Evolutionary conservation across 2,329 filamentous ascomycete species (phyloP).

Genomic region (Sclerotiophoma versabilis): DNA sequence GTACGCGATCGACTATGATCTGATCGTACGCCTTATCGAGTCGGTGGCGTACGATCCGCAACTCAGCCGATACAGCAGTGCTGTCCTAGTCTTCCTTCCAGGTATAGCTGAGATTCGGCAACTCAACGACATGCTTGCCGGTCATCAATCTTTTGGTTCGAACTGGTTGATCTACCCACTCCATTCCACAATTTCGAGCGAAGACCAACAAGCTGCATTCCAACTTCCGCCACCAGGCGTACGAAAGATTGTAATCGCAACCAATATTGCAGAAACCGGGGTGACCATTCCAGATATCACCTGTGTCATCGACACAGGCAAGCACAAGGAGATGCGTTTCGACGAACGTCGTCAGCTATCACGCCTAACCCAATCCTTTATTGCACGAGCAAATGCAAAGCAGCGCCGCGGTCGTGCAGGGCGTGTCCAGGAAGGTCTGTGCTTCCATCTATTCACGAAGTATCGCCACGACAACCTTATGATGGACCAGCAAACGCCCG

Average conservation of each 20-base stretch:
- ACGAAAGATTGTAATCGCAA: constrained; percentile 93
- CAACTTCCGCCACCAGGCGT: constrained; percentile 79
- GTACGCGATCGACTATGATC: constrained; percentile 87
- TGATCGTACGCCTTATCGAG: constrained; percentile 80
- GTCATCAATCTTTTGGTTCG: constrained; percentile 75
- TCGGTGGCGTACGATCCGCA: constrained; percentile 74
- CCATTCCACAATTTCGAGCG: constrained; percentile 93
- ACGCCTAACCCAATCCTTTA: constrained; percentile 89
- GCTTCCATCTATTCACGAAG: constrained; percentile 95
- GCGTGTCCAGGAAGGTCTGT: constrained; percentile 92
- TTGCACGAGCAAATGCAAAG: constrained; percentile 93
- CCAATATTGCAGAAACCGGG: constrained; percentile 97
- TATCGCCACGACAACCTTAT: constrained; percentile 84
- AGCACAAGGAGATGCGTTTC: constrained; percentile 96
- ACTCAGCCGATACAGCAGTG: constrained; percentile 79
- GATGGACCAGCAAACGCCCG: constrained; percentile 91
- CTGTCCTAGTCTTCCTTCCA: constrained; percentile 92
- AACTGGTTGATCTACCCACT: constrained; percentile 88
- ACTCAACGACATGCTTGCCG: constrained; percentile 82
- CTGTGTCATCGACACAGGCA: constrained; percentile 94
- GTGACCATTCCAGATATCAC: constrained; percentile 99
- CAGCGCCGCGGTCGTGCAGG: constrained; percentile 93
- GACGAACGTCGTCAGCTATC: constrained; percentile 93
- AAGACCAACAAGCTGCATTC: constrained; percentile 95
- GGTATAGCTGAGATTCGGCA: constrained; percentile 92